Evolutionary conservation across 2,329 filamentous ascomycete genomes (phyloP), one percentile per base, ranked within the genome.

Genomic region (Paecilomyces sp.): DNA sequence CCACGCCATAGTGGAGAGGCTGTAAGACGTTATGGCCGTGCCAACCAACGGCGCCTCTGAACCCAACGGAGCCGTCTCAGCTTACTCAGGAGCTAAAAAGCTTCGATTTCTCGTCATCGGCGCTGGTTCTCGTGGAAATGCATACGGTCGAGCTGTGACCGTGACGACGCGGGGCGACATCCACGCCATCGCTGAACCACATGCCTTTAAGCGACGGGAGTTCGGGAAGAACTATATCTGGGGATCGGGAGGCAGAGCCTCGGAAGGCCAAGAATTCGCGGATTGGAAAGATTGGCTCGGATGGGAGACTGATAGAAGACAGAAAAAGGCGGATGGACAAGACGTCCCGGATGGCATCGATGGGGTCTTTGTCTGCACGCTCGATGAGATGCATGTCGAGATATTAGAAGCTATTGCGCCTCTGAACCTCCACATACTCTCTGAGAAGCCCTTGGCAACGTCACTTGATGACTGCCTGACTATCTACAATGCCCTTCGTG

Each of bases 371-470:
- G 81, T 91, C 54, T 89, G 87, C 72, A 91, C 95, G 1, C 81
- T 93, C 9, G 94, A 99, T 73, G 90, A 96, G 75, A 88, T 90
- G 77, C 94, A 99, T 74, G 86, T 86, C 56, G 88, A 92, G 59
- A 91, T 93, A 55, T 83, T 96, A 24, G 81, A 88, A 52, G 89
- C 85, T 1, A 81, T 96, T 57, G 88, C 89, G 1, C 84, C 84
- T 12, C 76, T 79, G 71, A 83, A 80, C 2, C 77, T 97, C 55
- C 92, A 97, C 73, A 86, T 97, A 64, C 90, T 97, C 81, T 95
- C 92, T 72, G 94, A 99, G 80, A 99, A 99, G 77, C 94, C 94
- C 2, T 78, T 99, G 58, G 91, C 92, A 0, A 91, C 91, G 24
- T 88, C 85, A 0, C 78, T 97, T 30, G 74, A 81, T 18, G 91